These are phyloP conservation scores for Tuber aestivum DNA, from an alignment of 495 filamentous ascomycete genomes.

Conservation along the genomic window DNA sequence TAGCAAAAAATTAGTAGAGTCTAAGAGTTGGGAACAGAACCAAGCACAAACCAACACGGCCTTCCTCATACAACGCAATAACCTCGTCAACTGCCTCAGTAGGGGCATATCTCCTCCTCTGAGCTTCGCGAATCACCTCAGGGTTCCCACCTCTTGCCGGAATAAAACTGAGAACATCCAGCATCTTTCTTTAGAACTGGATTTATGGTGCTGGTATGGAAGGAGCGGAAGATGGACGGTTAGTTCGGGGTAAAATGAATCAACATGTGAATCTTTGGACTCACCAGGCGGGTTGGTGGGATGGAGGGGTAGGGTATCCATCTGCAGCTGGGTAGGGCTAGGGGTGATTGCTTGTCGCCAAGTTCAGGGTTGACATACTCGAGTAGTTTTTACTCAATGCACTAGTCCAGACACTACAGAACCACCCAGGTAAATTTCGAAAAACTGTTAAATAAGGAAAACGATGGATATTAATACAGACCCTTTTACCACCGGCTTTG, in stretches of 20 bases:
- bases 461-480: conserved; percentile 11
- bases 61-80: conserved; percentile 79
- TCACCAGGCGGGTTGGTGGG: neutral
- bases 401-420: neutral
- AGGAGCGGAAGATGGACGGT: neutral
- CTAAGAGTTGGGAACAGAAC: neutral
- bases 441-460: neutral
- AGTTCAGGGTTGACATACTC: no score
- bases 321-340: neutral
- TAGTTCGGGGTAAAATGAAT: neutral
- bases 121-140: conserved; percentile 80
- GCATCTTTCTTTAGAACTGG: conserved; percentile 47
- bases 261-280: neutral
- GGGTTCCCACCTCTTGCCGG: conserved; percentile 82
- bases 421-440: neutral
- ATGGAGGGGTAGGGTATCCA: neutral
- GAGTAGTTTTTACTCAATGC: no score
- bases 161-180: conserved; percentile 78
- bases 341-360: neutral
- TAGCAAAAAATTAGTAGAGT: conserved; percentile 9
- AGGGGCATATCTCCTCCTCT: conserved; percentile 69
- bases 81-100: conserved; percentile 85
- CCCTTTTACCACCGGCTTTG: conserved; percentile 29
- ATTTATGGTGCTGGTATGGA: neutral
- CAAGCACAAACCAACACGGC: conserved; percentile 61